A percentile compares a stretch with the other conserved stretches of the same genome.
phyloP scores from a whole-genome alignment of 2,329 filamentous ascomycete genomes.

The Fusarium stilboides region DNA sequence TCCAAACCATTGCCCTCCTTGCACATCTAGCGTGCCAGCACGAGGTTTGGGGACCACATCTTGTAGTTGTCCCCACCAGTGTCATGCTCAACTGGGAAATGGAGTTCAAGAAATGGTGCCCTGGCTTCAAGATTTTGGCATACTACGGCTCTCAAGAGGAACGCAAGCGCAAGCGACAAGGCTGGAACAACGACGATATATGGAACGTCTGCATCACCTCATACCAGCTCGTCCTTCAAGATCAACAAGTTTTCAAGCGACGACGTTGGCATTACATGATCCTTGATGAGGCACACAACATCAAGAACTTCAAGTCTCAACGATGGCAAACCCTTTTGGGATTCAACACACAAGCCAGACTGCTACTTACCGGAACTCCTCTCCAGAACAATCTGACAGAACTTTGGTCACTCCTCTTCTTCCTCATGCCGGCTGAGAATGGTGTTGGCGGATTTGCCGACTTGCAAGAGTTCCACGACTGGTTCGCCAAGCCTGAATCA shows the following conservation, averaged over 20 bases:
- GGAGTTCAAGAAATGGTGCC: slow-evolving; percentile 99
- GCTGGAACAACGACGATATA: slow-evolving; percentile 92
- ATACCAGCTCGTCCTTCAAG: slow-evolving; percentile 95
- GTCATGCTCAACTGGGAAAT: slow-evolving; percentile 99
- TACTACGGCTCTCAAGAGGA: slow-evolving; percentile 97
- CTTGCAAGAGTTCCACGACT: slow-evolving; percentile 94
- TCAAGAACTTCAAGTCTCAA: slow-evolving; percentile 99
- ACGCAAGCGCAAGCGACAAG: slow-evolving; percentile 88
- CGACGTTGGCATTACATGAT: slow-evolving; percentile 98
- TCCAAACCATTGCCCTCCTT: slow-evolving; percentile 94
- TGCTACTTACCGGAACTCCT: slow-evolving; percentile 93
- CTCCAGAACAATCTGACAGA: slow-evolving; percentile 98
- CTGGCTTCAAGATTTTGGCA: slow-evolving; percentile 96
- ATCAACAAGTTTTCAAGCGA: slow-evolving; percentile 93
- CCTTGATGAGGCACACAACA: slow-evolving; percentile 98
- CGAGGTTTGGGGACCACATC: slow-evolving; percentile 94
- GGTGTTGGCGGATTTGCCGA: slow-evolving; percentile 93
- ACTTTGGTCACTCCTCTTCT: slow-evolving; percentile 96
- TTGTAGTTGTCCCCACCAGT: slow-evolving; percentile 96
- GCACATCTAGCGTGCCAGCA: slow-evolving; percentile 93
- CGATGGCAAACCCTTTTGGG: slow-evolving; percentile 95
- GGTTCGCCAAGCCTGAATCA: slow-evolving; percentile 94
- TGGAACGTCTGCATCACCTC: slow-evolving; percentile 99
- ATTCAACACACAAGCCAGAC: slow-evolving; percentile 89
- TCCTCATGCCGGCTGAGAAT: slow-evolving; percentile 92